phyloP scores from a whole-genome alignment of 805 yeast species.

The Cyberlindnera xylosilytica region DNA sequence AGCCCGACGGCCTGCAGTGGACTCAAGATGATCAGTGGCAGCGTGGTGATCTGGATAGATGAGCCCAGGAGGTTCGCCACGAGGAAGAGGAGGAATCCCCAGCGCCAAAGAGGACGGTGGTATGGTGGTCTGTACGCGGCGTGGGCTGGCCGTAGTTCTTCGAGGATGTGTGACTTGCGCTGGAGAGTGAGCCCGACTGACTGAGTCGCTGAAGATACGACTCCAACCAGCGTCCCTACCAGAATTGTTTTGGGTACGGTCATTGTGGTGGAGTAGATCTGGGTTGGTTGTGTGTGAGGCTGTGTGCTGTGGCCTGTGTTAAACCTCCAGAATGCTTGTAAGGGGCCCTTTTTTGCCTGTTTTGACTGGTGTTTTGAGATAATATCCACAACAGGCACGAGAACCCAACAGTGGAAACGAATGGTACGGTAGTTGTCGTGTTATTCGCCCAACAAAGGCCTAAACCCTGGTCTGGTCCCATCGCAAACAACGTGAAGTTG shows the following conservation, averaged over 20 bases:
- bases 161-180: slow-evolving; percentile 66
- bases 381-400: too few species aligned
- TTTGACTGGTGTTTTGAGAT: too few species aligned
- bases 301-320: neutral
- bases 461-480: too few species aligned
- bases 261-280: neutral
- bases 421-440: too few species aligned
- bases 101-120: slow-evolving; percentile 63
- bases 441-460: too few species aligned
- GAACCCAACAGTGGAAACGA: too few species aligned
- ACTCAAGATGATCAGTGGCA: slow-evolving; percentile 75
- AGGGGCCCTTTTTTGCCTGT: too few species aligned
- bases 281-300: neutral
- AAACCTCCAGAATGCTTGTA: too few species aligned
- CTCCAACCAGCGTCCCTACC: slow-evolving; percentile 67
- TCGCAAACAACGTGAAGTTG: too few species aligned
- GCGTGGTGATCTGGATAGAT: slow-evolving; percentile 75
- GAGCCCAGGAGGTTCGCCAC: slow-evolving; percentile 77
- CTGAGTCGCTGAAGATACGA: slow-evolving; percentile 74
- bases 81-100: slow-evolving; percentile 70
- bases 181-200: slow-evolving; percentile 81
- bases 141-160: slow-evolving; percentile 29
- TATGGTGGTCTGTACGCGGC: slow-evolving; percentile 31
- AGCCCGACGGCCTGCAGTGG: slow-evolving; percentile 86
- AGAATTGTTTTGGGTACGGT: slow-evolving; percentile 30